Evolutionary conservation across 805 yeast genomes (phyloP).

Genomic region (Lipomyces anomalus): DNA sequence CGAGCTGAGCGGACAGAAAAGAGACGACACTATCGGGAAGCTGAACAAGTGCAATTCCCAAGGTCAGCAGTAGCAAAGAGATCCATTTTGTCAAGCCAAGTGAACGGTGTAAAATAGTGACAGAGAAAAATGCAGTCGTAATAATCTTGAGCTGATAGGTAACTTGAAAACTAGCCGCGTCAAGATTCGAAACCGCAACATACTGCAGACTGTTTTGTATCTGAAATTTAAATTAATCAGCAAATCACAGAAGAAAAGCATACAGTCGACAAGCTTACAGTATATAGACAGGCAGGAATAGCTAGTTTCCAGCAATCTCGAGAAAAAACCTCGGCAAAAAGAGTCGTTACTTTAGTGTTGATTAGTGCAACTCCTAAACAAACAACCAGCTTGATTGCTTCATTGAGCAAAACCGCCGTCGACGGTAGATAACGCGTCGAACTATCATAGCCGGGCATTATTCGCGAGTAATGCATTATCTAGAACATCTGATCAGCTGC

Average conservation of each 20-base stretch:
- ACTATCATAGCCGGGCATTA: slow-evolving; percentile 34
- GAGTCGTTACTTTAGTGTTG: slow-evolving; percentile 10
- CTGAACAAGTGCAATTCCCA: slow-evolving; percentile 39
- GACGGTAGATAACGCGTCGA: slow-evolving; percentile 35
- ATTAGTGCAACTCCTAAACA: slow-evolving; percentile 29
- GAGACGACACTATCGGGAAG: slow-evolving; percentile 31
- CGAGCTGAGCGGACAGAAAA: slow-evolving; percentile 11
- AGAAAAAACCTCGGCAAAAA: slow-evolving; percentile 32
- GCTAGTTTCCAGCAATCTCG: slow-evolving; percentile 39
- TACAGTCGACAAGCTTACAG: slow-evolving; percentile 19
- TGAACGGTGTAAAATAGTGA: slow-evolving; percentile 33
- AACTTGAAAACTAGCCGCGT: slow-evolving; percentile 42
- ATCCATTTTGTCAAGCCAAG: slow-evolving; percentile 36
- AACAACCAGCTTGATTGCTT: slow-evolving; percentile 34
- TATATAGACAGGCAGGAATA: slow-evolving; percentile 39
- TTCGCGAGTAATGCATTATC: slow-evolving; percentile 40
- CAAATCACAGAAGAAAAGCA: neutral
- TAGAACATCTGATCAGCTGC: slow-evolving; percentile 5
- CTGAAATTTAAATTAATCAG: slow-evolving; percentile 1
- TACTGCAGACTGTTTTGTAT: slow-evolving; percentile 36
- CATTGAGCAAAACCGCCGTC: slow-evolving; percentile 40
- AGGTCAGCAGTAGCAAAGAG: slow-evolving; percentile 35
- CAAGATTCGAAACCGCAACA: slow-evolving; percentile 39
- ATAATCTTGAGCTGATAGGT: slow-evolving; percentile 41
- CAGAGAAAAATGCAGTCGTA: slow-evolving; percentile 41